Percentiles rank a stretch among this genome's conserved stretches.
Evolutionary conservation across 1,284 basidiomycete genomes (phyloP).

Genomic region (Tranzscheliella williamsii): DNA sequence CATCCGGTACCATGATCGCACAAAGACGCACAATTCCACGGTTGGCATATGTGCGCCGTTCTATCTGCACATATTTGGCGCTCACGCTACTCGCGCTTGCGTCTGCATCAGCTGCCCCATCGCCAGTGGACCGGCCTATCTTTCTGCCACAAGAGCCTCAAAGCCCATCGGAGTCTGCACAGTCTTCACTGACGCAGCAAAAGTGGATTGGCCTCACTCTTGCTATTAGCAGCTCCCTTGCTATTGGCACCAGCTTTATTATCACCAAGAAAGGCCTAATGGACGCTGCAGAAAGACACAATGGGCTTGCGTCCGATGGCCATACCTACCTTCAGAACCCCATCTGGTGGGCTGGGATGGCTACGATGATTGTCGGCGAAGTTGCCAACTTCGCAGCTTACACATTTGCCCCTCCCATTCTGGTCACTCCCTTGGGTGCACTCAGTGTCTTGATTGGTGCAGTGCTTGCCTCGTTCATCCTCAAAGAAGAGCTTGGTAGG

Average conservation of each 20-base stretch:
- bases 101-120: not conserved
- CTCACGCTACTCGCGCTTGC: not conserved
- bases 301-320: conserved; percentile 56
- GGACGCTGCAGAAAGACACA: conserved; percentile 54
- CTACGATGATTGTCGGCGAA: conserved; percentile 66
- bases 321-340: conserved; percentile 80
- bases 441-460: conserved; percentile 87
- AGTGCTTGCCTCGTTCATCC: conserved; percentile 81
- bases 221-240: conserved; percentile 56
- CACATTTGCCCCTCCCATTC: conserved; percentile 93
- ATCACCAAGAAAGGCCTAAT: conserved; percentile 61
- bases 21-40: too few species aligned
- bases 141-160: conserved; percentile 33
- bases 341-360: conserved; percentile 97
- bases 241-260: conserved; percentile 60
- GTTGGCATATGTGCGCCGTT: too few species aligned
- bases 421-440: conserved; percentile 94
- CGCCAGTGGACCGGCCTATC: conserved; percentile 22
- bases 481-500: conserved; percentile 91
- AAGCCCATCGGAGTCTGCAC: conserved; percentile 15
- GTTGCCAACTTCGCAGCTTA: conserved; percentile 99
- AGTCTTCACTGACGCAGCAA: conserved; percentile 49
- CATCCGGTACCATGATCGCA: too few species aligned
- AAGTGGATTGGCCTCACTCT: conserved; percentile 60
- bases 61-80: too few species aligned